phyloP scores from a whole-genome alignment of 805 yeast genomes.

The Starmerella bombi region DNA sequence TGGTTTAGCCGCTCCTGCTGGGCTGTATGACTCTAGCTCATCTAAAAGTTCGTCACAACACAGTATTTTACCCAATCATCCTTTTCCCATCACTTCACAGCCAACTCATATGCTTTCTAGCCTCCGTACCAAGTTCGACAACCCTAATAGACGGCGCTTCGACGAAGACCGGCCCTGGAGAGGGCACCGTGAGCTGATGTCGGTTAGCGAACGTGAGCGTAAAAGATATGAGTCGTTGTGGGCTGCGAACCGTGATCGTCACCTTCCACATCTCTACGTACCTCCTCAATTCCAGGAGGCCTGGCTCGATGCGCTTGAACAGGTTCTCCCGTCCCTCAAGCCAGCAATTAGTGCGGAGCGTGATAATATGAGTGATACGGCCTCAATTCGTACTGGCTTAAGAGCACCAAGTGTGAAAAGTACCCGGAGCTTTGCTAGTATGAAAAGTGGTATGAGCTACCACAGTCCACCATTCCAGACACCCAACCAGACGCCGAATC shows the following conservation, averaged over 20 bases:
- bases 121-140: conserved; percentile 25
- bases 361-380: background rate
- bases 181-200: conserved; percentile 49
- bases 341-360: background rate
- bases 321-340: background rate
- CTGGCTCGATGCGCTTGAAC: conserved; percentile 10
- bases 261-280: conserved; percentile 16
- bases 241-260: conserved; percentile 69
- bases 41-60: background rate
- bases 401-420: background rate
- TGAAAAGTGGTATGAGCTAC: background rate
- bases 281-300: conserved; percentile 7
- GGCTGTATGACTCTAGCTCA: background rate
- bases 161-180: conserved; percentile 94
- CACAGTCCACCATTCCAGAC: background rate
- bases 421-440: background rate
- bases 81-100: too few relatives aligned
- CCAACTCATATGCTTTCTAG: conserved; percentile 14
- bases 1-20: background rate
- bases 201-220: conserved; percentile 43
- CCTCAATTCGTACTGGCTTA: background rate
- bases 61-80: too few relatives aligned
- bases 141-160: conserved; percentile 37
- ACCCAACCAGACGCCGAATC: background rate
- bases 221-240: conserved; percentile 88